Conservation (phyloP, 176 grass and related monocot species). For the Sorghum bicolor region Sorghum_bicolor_NCBIv3 NC_012872.2:72379501-72380000, state of each 20-base stretch:
- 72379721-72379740: constrained; percentile 7
- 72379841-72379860: background rate
- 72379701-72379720: background rate
- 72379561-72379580: constrained; percentile 34
- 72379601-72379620: constrained; percentile 46
- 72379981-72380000: background rate
- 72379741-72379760: constrained; percentile 47
- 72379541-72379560: constrained; percentile 43
- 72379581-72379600: constrained; percentile 42
- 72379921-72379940: background rate
- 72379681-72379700: background rate
- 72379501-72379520: constrained; percentile 39
- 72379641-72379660: constrained; percentile 52
- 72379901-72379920: background rate
- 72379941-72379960: background rate
- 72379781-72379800: constrained; percentile 32
- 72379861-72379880: background rate
- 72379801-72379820: constrained; percentile 5
- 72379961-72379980: background rate
- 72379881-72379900: background rate
- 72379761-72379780: constrained; percentile 46
- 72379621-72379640: constrained; percentile 47
- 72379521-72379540: constrained; percentile 31
- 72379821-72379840: constrained; percentile 40
- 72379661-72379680: constrained; percentile 44